These are phyloP conservation scores for Talaromyces thailandensis DNA, from an alignment of 495 filamentous ascomycete species.

Conservation along the genomic window DNA sequence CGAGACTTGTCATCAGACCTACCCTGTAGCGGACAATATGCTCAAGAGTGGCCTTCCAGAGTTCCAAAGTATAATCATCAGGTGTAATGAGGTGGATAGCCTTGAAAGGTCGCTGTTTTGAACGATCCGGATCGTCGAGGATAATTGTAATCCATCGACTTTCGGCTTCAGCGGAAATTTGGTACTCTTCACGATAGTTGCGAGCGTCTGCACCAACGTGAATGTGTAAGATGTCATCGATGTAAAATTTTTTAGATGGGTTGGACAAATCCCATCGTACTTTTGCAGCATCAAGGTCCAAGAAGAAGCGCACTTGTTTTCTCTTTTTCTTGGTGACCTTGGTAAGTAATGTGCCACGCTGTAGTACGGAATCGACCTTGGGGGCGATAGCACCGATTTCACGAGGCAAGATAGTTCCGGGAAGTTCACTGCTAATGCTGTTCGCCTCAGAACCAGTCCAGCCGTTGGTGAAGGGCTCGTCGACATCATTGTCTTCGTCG, in stretches of 20 bases:
- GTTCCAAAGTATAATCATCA: slow-evolving; percentile 53
- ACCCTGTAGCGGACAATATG: slow-evolving; percentile 72
- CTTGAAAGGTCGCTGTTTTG: slow-evolving; percentile 59
- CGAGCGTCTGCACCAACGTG: slow-evolving; percentile 75
- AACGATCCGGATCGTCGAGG: slow-evolving; percentile 59
- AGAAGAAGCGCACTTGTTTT: slow-evolving; percentile 63
- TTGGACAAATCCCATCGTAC: slow-evolving; percentile 80
- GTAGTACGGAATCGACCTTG: slow-evolving; percentile 59
- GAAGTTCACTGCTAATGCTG: slow-evolving; percentile 29
- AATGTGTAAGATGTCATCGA: slow-evolving; percentile 91
- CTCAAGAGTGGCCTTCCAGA: slow-evolving; percentile 78
- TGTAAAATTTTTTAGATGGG: slow-evolving; percentile 73
- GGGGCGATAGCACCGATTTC: slow-evolving; percentile 48
- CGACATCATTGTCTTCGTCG: slow-evolving; percentile 54
- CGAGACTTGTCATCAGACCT: slow-evolving; percentile 79
- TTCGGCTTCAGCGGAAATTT: slow-evolving; percentile 52
- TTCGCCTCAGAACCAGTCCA: slow-evolving; percentile 26
- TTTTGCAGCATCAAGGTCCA: slow-evolving; percentile 74
- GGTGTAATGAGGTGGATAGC: slow-evolving; percentile 78
- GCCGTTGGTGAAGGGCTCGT: slow-evolving; percentile 19
- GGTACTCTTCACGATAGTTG: slow-evolving; percentile 81
- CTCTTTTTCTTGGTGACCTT: slow-evolving; percentile 78
- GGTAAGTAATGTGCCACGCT: slow-evolving; percentile 63
- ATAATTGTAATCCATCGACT: slow-evolving; percentile 80
- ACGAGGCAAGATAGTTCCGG: slow-evolving; percentile 16